Percentiles rank a stretch among this genome's conserved stretches.
phyloP scores from a whole-genome alignment of 176 grass and related monocot species.

The Aegilops sharonensis region DNA sequence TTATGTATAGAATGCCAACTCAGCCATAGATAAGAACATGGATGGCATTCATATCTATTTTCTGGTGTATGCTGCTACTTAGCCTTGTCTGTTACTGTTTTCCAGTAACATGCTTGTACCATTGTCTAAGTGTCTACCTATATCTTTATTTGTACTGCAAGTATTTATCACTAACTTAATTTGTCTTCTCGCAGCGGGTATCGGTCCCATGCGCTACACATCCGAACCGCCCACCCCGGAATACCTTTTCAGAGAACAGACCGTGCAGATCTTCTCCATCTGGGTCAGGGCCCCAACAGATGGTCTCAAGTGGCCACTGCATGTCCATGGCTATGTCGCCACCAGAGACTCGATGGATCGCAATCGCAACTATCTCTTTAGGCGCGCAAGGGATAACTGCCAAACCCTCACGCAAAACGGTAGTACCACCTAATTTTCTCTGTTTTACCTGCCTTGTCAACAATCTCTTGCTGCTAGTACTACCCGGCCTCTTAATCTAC shows the following conservation, averaged over 20 bases:
- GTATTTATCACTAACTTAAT: neutral
- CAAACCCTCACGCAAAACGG: neutral
- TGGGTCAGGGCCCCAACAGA: neutral
- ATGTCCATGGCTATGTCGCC: slow-evolving; percentile 8
- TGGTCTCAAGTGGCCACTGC: neutral
- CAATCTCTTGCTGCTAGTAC: neutral
- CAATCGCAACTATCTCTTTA: neutral
- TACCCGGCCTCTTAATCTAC: neutral
- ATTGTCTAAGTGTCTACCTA: too few relatives aligned
- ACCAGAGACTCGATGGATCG: neutral
- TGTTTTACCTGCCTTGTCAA: neutral
- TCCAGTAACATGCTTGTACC: too few relatives aligned
- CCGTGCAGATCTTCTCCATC: neutral
- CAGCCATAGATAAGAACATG: too few relatives aligned
- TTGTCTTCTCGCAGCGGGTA: neutral
- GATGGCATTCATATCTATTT: neutral
- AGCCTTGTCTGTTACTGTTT: neutral
- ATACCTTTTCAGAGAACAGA: neutral
- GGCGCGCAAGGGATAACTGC: neutral
- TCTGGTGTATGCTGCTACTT: neutral
- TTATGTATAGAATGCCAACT: too few relatives aligned
- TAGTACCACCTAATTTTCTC: neutral
- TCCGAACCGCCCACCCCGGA: neutral
- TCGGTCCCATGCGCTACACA: neutral
- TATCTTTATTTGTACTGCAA: neutral